A percentile compares a stretch with the other conserved stretches of the same genome.
Conservation (phyloP, 164 flowering plant genomes). For the Liriodendron chinense region DNA sequence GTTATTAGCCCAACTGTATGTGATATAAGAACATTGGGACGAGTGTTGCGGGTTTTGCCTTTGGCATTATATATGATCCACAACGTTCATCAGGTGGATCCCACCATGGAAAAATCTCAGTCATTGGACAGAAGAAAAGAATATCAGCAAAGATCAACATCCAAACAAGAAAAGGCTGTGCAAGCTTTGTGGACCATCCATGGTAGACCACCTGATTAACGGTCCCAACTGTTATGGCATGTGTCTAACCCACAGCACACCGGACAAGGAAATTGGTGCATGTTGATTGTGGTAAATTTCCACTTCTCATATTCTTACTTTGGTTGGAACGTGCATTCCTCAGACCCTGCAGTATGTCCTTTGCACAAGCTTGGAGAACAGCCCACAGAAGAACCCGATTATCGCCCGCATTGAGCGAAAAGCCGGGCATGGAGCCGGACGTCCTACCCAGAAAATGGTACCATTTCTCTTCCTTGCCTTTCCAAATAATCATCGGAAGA, state of each 20-base stretch:
- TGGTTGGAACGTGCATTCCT: neutral
- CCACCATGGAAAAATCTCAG: no score
- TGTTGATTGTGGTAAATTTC: neutral
- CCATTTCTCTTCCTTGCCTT: neutral
- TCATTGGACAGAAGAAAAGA: no score
- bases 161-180: no score
- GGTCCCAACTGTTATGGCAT: no score
- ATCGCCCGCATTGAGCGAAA: conserved; percentile 85
- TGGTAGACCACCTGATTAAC: neutral
- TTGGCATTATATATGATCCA: no score
- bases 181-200: neutral
- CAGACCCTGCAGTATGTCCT: conserved; percentile 87
- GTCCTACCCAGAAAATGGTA: conserved; percentile 92
- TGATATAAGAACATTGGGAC: no score
- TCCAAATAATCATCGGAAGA: neutral
- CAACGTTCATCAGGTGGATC: no score
- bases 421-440: conserved; percentile 97
- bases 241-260: no score
- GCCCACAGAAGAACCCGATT: conserved; percentile 89
- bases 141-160: no score
- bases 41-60: no score
- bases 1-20: no score
- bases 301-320: neutral
- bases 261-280: neutral
- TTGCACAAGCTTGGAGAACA: conserved; percentile 82